Evolutionary conservation across 257 asterid genomes (phyloP), one percentile per base, ranked within the genome.

Genomic region (Capsicum baccatum): DNA sequence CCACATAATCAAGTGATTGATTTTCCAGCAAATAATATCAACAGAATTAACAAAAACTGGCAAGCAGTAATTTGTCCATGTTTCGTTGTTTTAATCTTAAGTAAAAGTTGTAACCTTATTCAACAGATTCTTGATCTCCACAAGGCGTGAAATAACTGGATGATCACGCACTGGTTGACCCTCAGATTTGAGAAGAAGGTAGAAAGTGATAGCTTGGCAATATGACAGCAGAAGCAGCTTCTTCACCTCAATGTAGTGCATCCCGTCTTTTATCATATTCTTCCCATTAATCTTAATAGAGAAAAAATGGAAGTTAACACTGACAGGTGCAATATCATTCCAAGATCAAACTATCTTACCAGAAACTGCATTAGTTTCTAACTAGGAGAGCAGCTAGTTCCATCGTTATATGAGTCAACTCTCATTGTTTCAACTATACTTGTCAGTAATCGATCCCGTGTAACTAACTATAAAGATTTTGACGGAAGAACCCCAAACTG

Each of bases 181-280:
- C 91, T 97, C 99, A 50, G 99, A 89, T 92, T 94, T 97, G 82
- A 97, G 96, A 85, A 97, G 98, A 74, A 97, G 99, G 86, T 94
- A 97, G 87, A 94, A 95, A 69, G 96, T 89, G 83, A 95, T 97
- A 80, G 98, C 95, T 88, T 96, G 99, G 91, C 98, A 94, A 89
- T 88, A 96, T 86, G 97, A 89, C 83, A 92, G 96, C 91, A 96
- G 87, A 79, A 96, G 93, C 42, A 91, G 90, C 89, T 88, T 95
- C 91, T 94, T 93, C 85, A 92, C 94, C 92, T 94, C 96, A 73
- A 94, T 52, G 90, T 92, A 96, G 84, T 92, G 91, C 91, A 87
- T 50, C 80, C 70, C 93, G 44, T 92, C 97, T 88, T 91, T 91
- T 88, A 79, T 85, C 80, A 87, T 86, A 78, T 84, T 87, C 73